Conservation (phyloP, 129 eudicot genomes). For the Cynara cardunculus region DNA sequence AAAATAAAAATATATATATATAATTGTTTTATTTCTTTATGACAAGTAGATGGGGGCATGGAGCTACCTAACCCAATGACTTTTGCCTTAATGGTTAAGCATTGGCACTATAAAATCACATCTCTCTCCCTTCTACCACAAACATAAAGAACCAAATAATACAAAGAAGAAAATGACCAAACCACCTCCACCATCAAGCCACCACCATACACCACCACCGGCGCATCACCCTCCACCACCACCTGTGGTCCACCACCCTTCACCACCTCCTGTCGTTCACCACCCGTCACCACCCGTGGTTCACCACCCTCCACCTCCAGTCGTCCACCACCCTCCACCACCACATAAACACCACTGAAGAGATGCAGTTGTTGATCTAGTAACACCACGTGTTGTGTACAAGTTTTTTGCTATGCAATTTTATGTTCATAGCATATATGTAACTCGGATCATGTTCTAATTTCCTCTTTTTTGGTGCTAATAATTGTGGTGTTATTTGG, state of each 20-base stretch:
- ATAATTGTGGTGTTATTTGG: slow-evolving; percentile 21
- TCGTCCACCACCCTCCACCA: slow-evolving; percentile 24
- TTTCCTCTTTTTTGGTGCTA: neutral
- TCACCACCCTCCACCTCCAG: slow-evolving; percentile 24
- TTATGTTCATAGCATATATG: slow-evolving; percentile 16
- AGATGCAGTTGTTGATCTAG: neutral
- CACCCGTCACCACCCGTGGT: slow-evolving; percentile 15
- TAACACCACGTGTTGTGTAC: slow-evolving; percentile 11
- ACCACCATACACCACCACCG: slow-evolving; percentile 18
- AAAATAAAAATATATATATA: neutral
- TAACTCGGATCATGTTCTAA: slow-evolving; percentile 1
- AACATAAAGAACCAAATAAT: neutral
- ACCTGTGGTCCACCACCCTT: slow-evolving; percentile 20
- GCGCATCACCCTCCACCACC: slow-evolving; percentile 24
- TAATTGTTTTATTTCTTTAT: neutral
- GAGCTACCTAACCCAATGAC: slow-evolving; percentile 17
- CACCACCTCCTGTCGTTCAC: slow-evolving; percentile 24
- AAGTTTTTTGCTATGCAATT: slow-evolving; percentile 6
- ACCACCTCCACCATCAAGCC: slow-evolving; percentile 27
- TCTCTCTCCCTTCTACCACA: neutral
- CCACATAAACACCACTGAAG: slow-evolving; percentile 16
- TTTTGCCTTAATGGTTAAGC: slow-evolving; percentile 10
- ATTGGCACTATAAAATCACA: slow-evolving; percentile 4
- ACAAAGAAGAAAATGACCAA: slow-evolving; percentile 26
- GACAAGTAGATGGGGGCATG: neutral